A percentile compares a stretch with the other conserved stretches of the same genome.
These are phyloP conservation scores for Clavispora vitiphila DNA, from an alignment of 805 yeast genomes.

Conservation along the genomic window DNA sequence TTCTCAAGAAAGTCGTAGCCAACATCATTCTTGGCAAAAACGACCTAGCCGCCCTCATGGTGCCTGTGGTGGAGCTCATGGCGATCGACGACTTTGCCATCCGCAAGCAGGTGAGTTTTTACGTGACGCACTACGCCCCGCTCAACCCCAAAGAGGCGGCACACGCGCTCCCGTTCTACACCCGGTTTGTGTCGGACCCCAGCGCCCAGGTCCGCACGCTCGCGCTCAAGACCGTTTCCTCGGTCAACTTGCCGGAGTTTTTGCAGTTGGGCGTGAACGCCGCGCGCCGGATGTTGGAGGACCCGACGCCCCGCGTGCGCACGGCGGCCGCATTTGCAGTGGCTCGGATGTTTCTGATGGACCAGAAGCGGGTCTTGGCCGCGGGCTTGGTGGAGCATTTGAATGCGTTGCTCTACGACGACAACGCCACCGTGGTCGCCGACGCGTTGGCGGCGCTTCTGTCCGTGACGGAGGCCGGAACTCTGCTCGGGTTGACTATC, in stretches of 20 bases:
- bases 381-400: constrained; percentile 43
- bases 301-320: constrained; percentile 55
- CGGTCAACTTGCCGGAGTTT: constrained; percentile 53
- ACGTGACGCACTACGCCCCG: constrained; percentile 54
- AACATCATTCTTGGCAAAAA: constrained; percentile 78
- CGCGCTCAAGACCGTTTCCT: constrained; percentile 59
- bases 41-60: constrained; percentile 65
- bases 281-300: constrained; percentile 33
- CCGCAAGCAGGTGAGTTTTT: constrained; percentile 67
- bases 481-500: constrained; percentile 47
- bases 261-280: constrained; percentile 40
- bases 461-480: constrained; percentile 56
- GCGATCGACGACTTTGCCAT: constrained; percentile 58
- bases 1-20: constrained; percentile 69
- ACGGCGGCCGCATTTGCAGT: constrained; percentile 67
- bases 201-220: constrained; percentile 51
- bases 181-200: constrained; percentile 46
- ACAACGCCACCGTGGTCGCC: constrained; percentile 57
- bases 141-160: constrained; percentile 52
- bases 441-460: constrained; percentile 66
- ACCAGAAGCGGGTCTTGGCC: constrained; percentile 40
- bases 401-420: constrained; percentile 52
- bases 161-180: constrained; percentile 51
- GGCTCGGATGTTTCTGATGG: constrained; percentile 59
- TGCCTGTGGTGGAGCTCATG: constrained; percentile 56